These are phyloP conservation scores for Chytriomyces sp. DNA, from an alignment of 192 early-diverging fungal species.

Conservation along the genomic window DNA sequence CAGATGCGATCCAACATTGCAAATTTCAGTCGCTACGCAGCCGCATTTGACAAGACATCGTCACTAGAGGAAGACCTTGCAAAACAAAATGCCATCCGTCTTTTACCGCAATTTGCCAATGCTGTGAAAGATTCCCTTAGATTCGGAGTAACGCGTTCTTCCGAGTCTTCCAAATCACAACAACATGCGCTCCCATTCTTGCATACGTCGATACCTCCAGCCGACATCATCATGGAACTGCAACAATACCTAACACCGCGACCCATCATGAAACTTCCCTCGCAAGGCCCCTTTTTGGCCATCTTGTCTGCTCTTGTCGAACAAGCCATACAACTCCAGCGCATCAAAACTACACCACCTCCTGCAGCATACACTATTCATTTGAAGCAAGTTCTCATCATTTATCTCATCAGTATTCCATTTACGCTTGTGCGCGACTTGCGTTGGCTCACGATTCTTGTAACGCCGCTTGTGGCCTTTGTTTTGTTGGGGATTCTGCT, in stretches of 20 bases:
- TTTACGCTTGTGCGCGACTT: slow-evolving; percentile 70
- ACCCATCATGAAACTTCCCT: slow-evolving; percentile 69
- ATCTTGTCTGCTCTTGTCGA: slow-evolving; percentile 66
- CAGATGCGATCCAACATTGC: slow-evolving; percentile 70
- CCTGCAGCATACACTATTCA: slow-evolving; percentile 81
- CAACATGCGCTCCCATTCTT: slow-evolving; percentile 29
- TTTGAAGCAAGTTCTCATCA: slow-evolving; percentile 73
- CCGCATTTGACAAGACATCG: background rate
- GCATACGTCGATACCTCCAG: background rate
- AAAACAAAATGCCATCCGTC: slow-evolving; percentile 58
- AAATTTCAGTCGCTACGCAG: slow-evolving; percentile 71
- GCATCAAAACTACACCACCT: slow-evolving; percentile 12
- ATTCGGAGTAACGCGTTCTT: background rate
- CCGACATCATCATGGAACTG: slow-evolving; percentile 32
- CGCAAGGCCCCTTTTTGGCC: slow-evolving; percentile 59
- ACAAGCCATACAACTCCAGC: background rate
- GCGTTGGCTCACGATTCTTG: slow-evolving; percentile 64
- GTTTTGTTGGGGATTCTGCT: slow-evolving; percentile 77
- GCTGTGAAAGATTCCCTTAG: slow-evolving; percentile 83
- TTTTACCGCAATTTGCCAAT: slow-evolving; percentile 75
- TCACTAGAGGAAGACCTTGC: slow-evolving; percentile 53
- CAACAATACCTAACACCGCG: slow-evolving; percentile 40
- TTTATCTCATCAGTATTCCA: slow-evolving; percentile 79
- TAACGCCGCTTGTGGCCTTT: slow-evolving; percentile 72
- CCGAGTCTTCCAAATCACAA: slow-evolving; percentile 37